phyloP scores from a whole-genome alignment of 495 filamentous ascomycete species.

The Penicillium lividum region DNA sequence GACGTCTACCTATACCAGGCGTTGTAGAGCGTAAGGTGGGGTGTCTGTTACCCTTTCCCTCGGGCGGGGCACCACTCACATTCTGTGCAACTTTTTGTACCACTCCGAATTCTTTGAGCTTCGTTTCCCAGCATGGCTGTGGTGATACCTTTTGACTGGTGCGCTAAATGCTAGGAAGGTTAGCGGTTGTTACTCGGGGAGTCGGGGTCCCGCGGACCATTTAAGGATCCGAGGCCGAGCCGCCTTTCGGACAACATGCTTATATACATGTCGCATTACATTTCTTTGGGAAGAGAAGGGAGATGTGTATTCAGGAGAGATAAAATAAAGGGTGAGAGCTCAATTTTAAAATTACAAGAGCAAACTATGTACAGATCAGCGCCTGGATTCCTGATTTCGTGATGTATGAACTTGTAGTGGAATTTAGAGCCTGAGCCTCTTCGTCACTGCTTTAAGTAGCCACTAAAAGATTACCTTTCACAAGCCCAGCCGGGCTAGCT shows the following conservation, averaged over 20 bases:
- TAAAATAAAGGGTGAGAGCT: too few species aligned
- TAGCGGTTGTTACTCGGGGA: neutral
- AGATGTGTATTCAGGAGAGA: neutral
- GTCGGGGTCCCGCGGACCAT: neutral
- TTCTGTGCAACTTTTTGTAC: constrained; percentile 11
- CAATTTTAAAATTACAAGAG: too few species aligned
- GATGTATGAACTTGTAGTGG: neutral
- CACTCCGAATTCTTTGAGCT: neutral
- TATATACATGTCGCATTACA: too few species aligned
- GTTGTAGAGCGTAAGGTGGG: constrained; percentile 4
- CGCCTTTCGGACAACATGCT: neutral
- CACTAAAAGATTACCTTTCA: neutral
- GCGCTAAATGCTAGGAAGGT: neutral
- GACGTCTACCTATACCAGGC: constrained; percentile 24
- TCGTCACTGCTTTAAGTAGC: neutral
- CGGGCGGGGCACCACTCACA: constrained; percentile 3
- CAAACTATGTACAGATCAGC: too few species aligned
- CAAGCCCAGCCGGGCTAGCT: constrained; percentile 50
- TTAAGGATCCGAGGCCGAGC: constrained; percentile 1
- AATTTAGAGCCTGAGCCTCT: neutral
- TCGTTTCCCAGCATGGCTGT: constrained; percentile 1
- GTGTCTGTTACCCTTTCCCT: neutral
- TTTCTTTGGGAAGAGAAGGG: too few species aligned
- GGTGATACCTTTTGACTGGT: neutral
- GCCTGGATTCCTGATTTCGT: neutral